Evolutionary conservation across 2,329 filamentous ascomycete species (phyloP).

Genomic region (Curvularia verruculosa): DNA sequence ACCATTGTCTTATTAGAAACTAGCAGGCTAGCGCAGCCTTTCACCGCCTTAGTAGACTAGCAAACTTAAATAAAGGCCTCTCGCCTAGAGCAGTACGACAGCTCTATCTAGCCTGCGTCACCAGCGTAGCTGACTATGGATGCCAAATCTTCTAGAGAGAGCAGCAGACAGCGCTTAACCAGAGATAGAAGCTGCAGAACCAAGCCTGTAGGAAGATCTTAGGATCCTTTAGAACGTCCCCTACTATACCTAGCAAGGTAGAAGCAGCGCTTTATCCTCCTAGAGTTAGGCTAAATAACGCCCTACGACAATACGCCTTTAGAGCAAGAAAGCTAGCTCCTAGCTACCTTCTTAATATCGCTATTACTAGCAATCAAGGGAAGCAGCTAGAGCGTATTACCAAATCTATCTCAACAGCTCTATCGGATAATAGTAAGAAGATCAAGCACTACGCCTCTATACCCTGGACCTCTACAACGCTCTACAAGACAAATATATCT

Average conservation of each 20-base stretch:
- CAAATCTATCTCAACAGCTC: not conserved
- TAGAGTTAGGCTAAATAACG: not conserved
- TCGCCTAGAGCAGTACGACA: not conserved
- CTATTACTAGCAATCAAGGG: not conserved
- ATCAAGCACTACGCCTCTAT: not conserved
- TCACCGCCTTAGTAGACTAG: not conserved
- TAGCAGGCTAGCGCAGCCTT: not conserved
- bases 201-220: not conserved
- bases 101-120: too few species aligned
- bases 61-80: not conserved
- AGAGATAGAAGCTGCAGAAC: not conserved
- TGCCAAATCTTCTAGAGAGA: not conserved
- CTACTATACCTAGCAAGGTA: conserved; percentile 1
- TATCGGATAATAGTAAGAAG: not conserved
- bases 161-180: not conserved
- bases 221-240: not conserved
- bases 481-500: not conserved
- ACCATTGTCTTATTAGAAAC: not conserved
- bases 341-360: not conserved
- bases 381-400: not conserved
- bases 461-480: not conserved
- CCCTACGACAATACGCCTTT: conserved; percentile 1
- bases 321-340: not conserved
- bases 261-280: not conserved
- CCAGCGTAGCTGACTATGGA: not conserved